phyloP scores from a whole-genome alignment of 768 basidiomycete genomes.

The Leccinum truebloodii region DNA sequence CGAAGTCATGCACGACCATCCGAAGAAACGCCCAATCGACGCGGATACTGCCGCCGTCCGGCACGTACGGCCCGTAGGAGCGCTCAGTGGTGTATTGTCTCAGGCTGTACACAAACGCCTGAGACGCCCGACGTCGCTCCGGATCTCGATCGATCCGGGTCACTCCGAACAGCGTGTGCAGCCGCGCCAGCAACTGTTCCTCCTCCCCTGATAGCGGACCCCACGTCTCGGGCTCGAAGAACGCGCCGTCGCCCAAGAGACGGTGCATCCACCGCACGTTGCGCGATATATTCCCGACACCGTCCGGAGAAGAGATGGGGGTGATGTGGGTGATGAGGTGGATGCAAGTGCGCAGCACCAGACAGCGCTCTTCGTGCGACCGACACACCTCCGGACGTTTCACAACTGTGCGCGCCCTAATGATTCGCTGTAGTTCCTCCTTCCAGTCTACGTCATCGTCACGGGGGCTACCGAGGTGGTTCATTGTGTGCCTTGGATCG shows the following conservation, averaged over 20 bases:
- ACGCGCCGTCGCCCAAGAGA: conserved; percentile 42
- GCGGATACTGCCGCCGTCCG: conserved; percentile 39
- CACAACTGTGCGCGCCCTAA: conserved; percentile 55
- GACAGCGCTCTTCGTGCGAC: conserved; percentile 41
- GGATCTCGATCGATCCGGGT: conserved; percentile 44
- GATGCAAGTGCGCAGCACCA: conserved; percentile 51
- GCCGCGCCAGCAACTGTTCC: conserved; percentile 44
- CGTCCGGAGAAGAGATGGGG: conserved; percentile 33
- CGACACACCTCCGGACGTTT: conserved; percentile 35
- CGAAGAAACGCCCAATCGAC: conserved; percentile 64
- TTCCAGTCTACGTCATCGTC: conserved; percentile 49
- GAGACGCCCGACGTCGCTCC: conserved; percentile 39
- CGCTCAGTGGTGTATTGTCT: conserved; percentile 53
- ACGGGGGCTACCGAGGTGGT: conserved; percentile 31
- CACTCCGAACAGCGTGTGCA: conserved; percentile 61
- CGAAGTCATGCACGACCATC: conserved; percentile 56
- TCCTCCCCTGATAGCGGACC: conserved; percentile 36
- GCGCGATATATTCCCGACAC: conserved; percentile 38
- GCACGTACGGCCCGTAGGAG: conserved; percentile 57
- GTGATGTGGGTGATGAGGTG: conserved; percentile 46
- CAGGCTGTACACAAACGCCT: conserved; percentile 63
- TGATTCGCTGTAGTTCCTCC: conserved; percentile 50
- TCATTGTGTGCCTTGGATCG: conserved; percentile 56
- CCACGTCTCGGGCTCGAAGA: conserved; percentile 42
- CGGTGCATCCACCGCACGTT: conserved; percentile 55